These are phyloP conservation scores for Russula brevipes DNA, from an alignment of 768 basidiomycete species.

Conservation along the genomic window DNA sequence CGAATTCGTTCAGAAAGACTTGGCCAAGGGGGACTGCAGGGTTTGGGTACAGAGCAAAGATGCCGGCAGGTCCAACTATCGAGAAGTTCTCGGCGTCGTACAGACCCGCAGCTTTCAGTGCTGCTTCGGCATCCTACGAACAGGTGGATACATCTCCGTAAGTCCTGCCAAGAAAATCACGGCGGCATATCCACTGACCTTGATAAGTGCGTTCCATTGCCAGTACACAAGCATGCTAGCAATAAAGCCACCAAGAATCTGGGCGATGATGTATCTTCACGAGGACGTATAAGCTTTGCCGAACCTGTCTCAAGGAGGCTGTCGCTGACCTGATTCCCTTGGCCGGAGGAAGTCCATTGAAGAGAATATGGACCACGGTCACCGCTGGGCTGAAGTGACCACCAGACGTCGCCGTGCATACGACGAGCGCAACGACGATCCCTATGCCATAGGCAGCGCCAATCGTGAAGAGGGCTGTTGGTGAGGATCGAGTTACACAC, in stretches of 20 bases:
- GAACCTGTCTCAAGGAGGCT: not conserved
- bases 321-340: slow-evolving; percentile 47
- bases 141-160: not conserved
- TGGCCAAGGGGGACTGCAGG: slow-evolving; percentile 33
- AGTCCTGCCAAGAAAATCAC: not conserved
- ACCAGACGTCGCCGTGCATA: slow-evolving; percentile 34
- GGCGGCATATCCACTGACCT: slow-evolving; percentile 13
- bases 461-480: slow-evolving; percentile 33
- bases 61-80: slow-evolving; percentile 34
- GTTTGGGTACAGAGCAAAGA: slow-evolving; percentile 37
- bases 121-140: slow-evolving; percentile 28
- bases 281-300: not conserved
- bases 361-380: slow-evolving; percentile 47
- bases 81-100: slow-evolving; percentile 36
- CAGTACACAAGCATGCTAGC: slow-evolving; percentile 31
- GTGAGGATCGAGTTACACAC: not conserved
- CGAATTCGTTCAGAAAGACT: slow-evolving; percentile 39
- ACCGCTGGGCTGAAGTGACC: slow-evolving; percentile 52
- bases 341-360: slow-evolving; percentile 48
- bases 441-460: slow-evolving; percentile 38
- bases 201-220: slow-evolving; percentile 26
- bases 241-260: slow-evolving; percentile 33
- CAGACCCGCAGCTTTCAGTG: slow-evolving; percentile 29
- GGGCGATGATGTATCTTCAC: slow-evolving; percentile 31
- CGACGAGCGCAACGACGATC: slow-evolving; percentile 35